Evolutionary conservation across 1,139 yeast species (phyloP), one percentile per base, ranked within the genome.

Genomic region (Barnettozyma hawaiiensis): DNA sequence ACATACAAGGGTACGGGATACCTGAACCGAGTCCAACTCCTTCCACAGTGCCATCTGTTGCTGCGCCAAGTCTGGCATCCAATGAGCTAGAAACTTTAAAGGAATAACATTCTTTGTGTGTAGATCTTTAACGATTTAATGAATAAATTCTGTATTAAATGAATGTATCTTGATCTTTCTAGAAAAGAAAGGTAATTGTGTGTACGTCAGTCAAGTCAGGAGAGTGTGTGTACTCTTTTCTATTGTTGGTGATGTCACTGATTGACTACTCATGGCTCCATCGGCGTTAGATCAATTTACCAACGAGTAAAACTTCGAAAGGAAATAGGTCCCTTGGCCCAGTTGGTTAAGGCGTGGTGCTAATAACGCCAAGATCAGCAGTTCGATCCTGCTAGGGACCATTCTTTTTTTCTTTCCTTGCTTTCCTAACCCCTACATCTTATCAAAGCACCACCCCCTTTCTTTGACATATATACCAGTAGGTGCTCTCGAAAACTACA

Each of bases 281-380:
- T n/a, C n/a, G 22, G 16, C 31, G 16, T n/a, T 27, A 27, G 16
- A n/a, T n/a, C n/a, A n/a, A n/a, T n/a, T n/a, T n/a, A n/a, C n/a
- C n/a, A n/a, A n/a, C n/a, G n/a, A n/a, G n/a, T n/a, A n/a, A n/a
- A n/a, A n/a, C n/a, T n/a, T n/a, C n/a, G n/a, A n/a, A n/a, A n/a
- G n/a, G n/a, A n/a, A n/a, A n/a, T n/a, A 11, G 29, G 37, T 35
- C 85, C 84, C 84, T 78, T 79, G 85, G 85, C 85, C 85, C 81
- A 79, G 85, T 79, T 80, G 85, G 85, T 80, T 78, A 81, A 78
- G 87, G 87, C 87, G 84, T 73, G 84, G 87, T 80, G 86, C 87
- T 81, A 81, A 81, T 81, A 54, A 77, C 83, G 81, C 83, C 81
- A 69, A 76, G 85, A 77, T 78, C 85, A 75, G 83, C 85, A 74